Percentiles rank a stretch among this genome's conserved stretches.
Conservation (phyloP, 75 land plant species). For the Cupressus sempervirens region DNA sequence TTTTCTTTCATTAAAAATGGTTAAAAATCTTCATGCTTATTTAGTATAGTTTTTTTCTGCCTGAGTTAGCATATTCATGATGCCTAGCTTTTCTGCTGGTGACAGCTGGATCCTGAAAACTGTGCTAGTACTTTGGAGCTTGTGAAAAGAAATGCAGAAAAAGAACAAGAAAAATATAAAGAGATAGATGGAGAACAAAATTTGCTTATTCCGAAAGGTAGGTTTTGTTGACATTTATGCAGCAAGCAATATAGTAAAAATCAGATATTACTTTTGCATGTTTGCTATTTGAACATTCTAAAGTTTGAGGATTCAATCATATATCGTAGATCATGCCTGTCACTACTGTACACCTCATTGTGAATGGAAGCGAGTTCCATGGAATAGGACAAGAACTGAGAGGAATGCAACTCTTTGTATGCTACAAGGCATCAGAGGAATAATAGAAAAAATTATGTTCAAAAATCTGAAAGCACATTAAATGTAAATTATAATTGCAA, state of each 20-base stretch:
- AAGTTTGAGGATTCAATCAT: not conserved
- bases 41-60: not conserved
- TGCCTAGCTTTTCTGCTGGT: not conserved
- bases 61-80: not conserved
- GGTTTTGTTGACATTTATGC: not conserved
- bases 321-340: not conserved
- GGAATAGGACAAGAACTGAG: not conserved
- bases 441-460: not conserved
- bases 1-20: not conserved
- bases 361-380: not conserved
- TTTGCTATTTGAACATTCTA: not conserved
- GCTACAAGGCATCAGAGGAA: not conserved
- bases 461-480: not conserved
- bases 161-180: constrained; percentile 12
- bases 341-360: not conserved
- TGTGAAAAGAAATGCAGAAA: constrained; percentile 21
- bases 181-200: constrained; percentile 10
- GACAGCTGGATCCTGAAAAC: constrained; percentile 44
- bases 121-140: constrained; percentile 33
- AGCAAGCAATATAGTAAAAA: not conserved
- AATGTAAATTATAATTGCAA: not conserved
- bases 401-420: not conserved
- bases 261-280: not conserved
- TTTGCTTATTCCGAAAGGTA: not conserved
- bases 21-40: not conserved